These are phyloP conservation scores for Zasmidium cellare DNA, from an alignment of 2,329 filamentous ascomycete genomes.

Conservation along the genomic window DNA sequence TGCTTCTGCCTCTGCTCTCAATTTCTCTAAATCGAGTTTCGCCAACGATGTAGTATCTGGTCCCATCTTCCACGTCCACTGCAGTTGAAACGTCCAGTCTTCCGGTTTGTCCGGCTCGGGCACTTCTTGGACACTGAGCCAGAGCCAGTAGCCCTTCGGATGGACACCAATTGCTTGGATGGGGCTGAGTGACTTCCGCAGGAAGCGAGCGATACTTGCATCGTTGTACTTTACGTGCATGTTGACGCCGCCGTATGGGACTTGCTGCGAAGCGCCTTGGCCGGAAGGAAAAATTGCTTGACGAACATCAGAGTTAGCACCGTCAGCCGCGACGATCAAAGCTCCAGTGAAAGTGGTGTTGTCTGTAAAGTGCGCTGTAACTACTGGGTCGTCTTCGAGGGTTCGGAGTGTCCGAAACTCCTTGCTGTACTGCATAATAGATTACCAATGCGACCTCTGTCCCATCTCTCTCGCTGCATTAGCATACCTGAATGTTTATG, in stretches of 20 bases:
- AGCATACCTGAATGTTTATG: not conserved
- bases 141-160: constrained; percentile 12
- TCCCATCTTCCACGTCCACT: constrained; percentile 7
- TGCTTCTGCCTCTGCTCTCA: constrained; percentile 5
- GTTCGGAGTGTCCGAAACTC: not conserved
- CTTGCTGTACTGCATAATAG: constrained; percentile 6
- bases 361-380: constrained; percentile 10
- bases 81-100: constrained; percentile 12
- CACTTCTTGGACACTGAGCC: constrained; percentile 9
- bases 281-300: not conserved
- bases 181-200: constrained; percentile 3
- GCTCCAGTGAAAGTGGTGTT: constrained; percentile 4
- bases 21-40: not conserved
- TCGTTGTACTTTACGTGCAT: constrained; percentile 11
- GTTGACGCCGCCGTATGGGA: constrained; percentile 10
- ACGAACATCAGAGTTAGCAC: constrained; percentile 18
- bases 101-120: constrained; percentile 7
- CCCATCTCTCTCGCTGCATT: not conserved
- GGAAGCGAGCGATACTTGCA: not conserved
- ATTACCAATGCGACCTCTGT: not conserved
- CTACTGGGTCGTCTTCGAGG: not conserved
- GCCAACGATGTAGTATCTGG: not conserved
- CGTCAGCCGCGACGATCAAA: constrained; percentile 20
- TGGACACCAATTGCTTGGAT: constrained; percentile 9
- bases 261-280: constrained; percentile 4